These are phyloP conservation scores for Brasilioporus rufonigricans DNA, from an alignment of 768 basidiomycete genomes.

Conservation along the genomic window DNA sequence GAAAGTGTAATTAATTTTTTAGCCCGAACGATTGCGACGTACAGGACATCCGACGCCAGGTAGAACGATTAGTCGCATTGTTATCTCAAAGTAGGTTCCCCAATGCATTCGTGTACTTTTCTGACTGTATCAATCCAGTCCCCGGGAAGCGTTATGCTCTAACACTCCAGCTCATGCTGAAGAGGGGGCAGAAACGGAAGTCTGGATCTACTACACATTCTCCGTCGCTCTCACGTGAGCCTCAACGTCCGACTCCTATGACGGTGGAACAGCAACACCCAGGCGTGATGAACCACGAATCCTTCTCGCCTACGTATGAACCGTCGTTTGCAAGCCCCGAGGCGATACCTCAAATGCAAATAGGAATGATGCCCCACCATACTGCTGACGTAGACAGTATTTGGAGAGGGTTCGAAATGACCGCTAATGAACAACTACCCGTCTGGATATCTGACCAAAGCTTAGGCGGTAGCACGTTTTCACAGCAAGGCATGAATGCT, in stretches of 20 bases:
- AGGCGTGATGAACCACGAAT: constrained; percentile 41
- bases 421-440: constrained; percentile 71
- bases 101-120: background rate
- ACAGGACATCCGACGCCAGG: constrained; percentile 66
- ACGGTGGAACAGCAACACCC: constrained; percentile 42
- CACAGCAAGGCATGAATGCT: constrained; percentile 82
- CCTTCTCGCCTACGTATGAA: constrained; percentile 60
- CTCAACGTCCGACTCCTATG: constrained; percentile 48
- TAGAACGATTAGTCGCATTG: constrained; percentile 73
- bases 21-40: constrained; percentile 86
- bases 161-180: constrained; percentile 87
- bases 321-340: constrained; percentile 36
- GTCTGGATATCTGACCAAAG: constrained; percentile 87
- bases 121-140: constrained; percentile 46
- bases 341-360: constrained; percentile 30
- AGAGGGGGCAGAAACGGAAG: constrained; percentile 65
- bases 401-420: constrained; percentile 72
- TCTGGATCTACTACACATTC: constrained; percentile 56
- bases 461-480: constrained; percentile 70
- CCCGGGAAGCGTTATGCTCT: constrained; percentile 92
- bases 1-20: background rate
- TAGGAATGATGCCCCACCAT: constrained; percentile 27
- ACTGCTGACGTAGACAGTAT: constrained; percentile 56
- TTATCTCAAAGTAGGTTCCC: constrained; percentile 70
- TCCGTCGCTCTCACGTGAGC: constrained; percentile 55